These are phyloP conservation scores for Populus simonii DNA, from an alignment of 345 rosid genomes.

Conservation along the genomic window DNA sequence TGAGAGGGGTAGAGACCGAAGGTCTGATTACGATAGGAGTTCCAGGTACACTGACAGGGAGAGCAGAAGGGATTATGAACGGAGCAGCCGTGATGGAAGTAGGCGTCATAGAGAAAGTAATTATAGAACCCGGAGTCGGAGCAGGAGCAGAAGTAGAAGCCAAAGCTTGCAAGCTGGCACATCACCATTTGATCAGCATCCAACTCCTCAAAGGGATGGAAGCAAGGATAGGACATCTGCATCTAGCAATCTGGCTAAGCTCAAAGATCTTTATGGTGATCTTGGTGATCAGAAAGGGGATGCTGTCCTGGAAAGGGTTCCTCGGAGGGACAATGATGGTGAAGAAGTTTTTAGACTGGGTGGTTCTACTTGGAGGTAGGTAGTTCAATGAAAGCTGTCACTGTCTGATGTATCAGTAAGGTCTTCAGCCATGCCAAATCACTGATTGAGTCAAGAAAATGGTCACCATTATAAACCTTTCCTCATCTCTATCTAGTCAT, in stretches of 20 bases:
- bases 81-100: slow-evolving; percentile 39
- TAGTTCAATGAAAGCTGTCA: neutral
- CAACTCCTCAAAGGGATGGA: slow-evolving; percentile 48
- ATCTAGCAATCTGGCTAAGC: slow-evolving; percentile 82
- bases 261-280: slow-evolving; percentile 86
- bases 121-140: slow-evolving; percentile 41
- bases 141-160: slow-evolving; percentile 66
- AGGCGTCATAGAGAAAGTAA: slow-evolving; percentile 37
- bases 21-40: slow-evolving; percentile 22
- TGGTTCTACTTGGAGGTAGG: slow-evolving; percentile 71
- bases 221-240: slow-evolving; percentile 53
- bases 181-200: slow-evolving; percentile 42
- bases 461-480: neutral
- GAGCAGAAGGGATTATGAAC: slow-evolving; percentile 42
- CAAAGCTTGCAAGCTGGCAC: slow-evolving; percentile 45
- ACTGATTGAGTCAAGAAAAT: neutral
- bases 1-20: slow-evolving; percentile 21
- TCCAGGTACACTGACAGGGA: slow-evolving; percentile 32
- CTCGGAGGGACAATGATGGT: slow-evolving; percentile 51
- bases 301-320: slow-evolving; percentile 43
- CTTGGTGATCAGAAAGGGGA: slow-evolving; percentile 48
- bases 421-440: neutral
- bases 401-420: neutral
- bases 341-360: slow-evolving; percentile 95
- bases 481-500: neutral